Evolutionary conservation across 2,329 filamentous ascomycete genomes (phyloP), one percentile per base, ranked within the genome.

Genomic region (Daldinia sp.): DNA sequence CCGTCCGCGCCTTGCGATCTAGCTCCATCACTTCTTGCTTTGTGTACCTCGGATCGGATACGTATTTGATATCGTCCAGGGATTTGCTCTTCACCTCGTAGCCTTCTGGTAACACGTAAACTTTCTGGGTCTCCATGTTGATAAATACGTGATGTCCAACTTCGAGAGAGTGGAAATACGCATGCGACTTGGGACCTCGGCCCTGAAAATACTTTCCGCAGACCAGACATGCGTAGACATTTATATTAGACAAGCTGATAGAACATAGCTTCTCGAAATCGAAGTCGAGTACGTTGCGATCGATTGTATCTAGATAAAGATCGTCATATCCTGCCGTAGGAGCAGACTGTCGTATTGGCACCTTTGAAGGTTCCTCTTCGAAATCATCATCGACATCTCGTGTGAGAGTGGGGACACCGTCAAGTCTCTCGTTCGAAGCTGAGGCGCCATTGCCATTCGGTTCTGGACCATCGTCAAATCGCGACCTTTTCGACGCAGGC

Each of bases 251-350:
- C 6, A 99, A 85, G 30, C 93, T 96, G 69, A 99, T 85, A 21
- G 94, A 98, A 80, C 95, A 99, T 10, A 97, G 87, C 82, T 99
- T 99, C 77, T 99, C 95, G 76, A 99, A 99, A 78, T 99, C 95
- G 76, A 98, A 98, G 78, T 99, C 95, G 58, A 98, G 88, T 47
- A 97, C 89, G 74, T 90, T 88, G 73, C 95, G 92, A 77, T 97
- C 89, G 79, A 99, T 96, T 10, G 95, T 98, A 81, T 99, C 95
- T 70, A 99, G 91, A 77, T 99, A 99, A 25, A 99, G 88, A 77
- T 99, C 94, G 72, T 91, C 90, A 81, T 97, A 99, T 65, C 94
- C 94, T 75, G 91, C 91, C 30, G 91, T 87, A 13, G 94, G 93
- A 43, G 90, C 92, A 50, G 83, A 82, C 76, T 97, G 93, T 68